Evolutionary conservation across 2,329 filamentous ascomycete species (phyloP).

Genomic region (Curvularia spicifera): DNA sequence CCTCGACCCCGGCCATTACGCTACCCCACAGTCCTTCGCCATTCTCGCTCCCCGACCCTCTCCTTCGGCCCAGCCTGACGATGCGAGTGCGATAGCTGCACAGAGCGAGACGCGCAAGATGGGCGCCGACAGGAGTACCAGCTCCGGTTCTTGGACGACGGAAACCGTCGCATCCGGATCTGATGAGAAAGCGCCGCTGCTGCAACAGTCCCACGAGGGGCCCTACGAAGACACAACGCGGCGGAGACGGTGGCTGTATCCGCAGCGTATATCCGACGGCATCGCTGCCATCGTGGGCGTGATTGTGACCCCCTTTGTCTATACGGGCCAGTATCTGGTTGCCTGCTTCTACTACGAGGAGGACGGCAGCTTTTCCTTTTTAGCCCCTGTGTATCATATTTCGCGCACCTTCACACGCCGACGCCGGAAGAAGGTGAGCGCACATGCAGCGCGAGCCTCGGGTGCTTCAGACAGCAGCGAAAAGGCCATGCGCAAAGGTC

Average conservation of each 20-base stretch:
- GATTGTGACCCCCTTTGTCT: constrained; percentile 77
- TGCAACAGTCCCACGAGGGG: constrained; percentile 50
- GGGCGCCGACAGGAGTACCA: constrained; percentile 30
- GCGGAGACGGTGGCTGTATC: constrained; percentile 59
- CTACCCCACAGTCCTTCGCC: constrained; percentile 45
- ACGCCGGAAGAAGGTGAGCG: constrained; percentile 41
- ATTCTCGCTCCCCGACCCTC: constrained; percentile 47
- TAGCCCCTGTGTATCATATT: constrained; percentile 73
- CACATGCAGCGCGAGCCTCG: constrained; percentile 38
- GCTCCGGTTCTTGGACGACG: constrained; percentile 30
- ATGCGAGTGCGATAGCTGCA: constrained; percentile 44
- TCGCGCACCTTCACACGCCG: constrained; percentile 55
- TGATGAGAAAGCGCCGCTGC: constrained; percentile 74
- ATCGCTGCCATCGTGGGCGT: constrained; percentile 79
- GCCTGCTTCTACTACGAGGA: constrained; percentile 86
- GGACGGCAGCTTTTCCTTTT: constrained; percentile 77
- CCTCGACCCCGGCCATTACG: constrained; percentile 7
- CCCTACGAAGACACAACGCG: constrained; percentile 43
- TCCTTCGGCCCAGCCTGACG: constrained; percentile 34
- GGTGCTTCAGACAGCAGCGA: constrained; percentile 37
- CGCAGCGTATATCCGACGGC: constrained; percentile 72
- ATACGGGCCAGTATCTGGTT: constrained; percentile 81
- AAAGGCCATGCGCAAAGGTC: constrained; percentile 39
- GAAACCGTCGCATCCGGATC: constrained; percentile 46
- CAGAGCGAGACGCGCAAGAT: constrained; percentile 43